Evolutionary conservation across 23 red algal species (phyloP), one percentile per base, ranked within the genome.

Genomic region (Agarophyton chilense): DNA sequence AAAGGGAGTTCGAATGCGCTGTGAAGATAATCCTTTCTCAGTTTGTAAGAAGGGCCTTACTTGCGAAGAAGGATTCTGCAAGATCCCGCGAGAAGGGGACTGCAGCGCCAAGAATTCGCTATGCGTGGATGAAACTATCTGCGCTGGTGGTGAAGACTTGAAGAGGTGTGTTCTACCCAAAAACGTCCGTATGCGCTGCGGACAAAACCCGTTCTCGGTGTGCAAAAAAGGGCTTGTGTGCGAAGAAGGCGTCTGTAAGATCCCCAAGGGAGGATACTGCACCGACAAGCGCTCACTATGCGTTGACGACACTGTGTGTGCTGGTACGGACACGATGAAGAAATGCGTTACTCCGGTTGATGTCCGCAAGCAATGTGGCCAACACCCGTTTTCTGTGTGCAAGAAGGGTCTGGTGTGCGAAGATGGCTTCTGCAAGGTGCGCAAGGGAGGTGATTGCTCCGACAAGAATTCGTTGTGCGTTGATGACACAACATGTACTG

Each of bases 351-450:
- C 7, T 17, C 82, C 82, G 41, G 74, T 72, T 36, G 62, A 6
- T 0, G 0, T 40, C 4, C 58, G 82, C 51, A 60, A 8, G 77
- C 22, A 2, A 26, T 87, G 82, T 56, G 82, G 65, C 11, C 16
- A 72, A 29, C 39, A 87, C 28, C 64, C 82, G 68, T 88, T 72
- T 35, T 63, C 41, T 41, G 55, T 88, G 6, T 88, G 84, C 68
- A 45, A 16, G 31, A 28, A 34, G 6, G 84, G 66, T 4, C 34
- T 88, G 34, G 49, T 70, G 2, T 88, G 84, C 72, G 81, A 70
- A 24, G 65, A 31, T 25, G 81, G 81, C 5, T 6, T 86, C 4
- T 86, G 81, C 74, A 61, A 61, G 32, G 42, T 43, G 0, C 68
- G 21, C 19, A 43, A 43, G 68, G 33, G 33, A 26, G 68, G 68